phyloP scores from a whole-genome alignment of 495 filamentous ascomycete species.

The Xylaria sp. region DNA sequence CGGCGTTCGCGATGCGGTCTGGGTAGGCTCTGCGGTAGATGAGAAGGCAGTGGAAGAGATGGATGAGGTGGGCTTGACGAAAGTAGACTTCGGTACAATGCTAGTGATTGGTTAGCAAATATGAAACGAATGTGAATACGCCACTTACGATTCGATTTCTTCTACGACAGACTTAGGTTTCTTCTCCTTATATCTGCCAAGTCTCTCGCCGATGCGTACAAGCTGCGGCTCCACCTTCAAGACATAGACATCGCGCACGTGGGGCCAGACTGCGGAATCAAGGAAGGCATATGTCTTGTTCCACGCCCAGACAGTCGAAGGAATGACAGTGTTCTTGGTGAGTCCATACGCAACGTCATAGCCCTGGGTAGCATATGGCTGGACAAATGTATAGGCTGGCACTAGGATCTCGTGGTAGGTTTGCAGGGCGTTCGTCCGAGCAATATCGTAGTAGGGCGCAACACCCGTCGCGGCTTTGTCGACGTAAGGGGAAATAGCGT shows the following conservation, averaged over 20 bases:
- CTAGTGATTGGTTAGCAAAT: constrained; percentile 26
- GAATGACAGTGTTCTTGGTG: constrained; percentile 72
- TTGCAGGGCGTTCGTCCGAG: constrained; percentile 64
- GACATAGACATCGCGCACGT: constrained; percentile 77
- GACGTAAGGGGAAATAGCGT: constrained; percentile 75
- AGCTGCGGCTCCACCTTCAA: constrained; percentile 96
- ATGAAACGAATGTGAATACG: neutral
- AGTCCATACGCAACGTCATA: constrained; percentile 73
- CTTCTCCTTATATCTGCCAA: constrained; percentile 72
- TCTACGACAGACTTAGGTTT: constrained; percentile 28
- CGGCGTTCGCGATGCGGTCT: constrained; percentile 14
- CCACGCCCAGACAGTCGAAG: constrained; percentile 73
- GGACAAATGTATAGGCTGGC: constrained; percentile 73
- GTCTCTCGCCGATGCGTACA: constrained; percentile 85
- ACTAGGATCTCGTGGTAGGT: constrained; percentile 75
- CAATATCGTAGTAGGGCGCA: constrained; percentile 75
- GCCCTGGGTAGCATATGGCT: constrained; percentile 74
- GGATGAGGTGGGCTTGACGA: constrained; percentile 47
- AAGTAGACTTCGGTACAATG: constrained; percentile 34
- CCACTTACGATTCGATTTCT: constrained; percentile 35
- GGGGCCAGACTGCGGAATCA: constrained; percentile 78
- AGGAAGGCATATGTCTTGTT: constrained; percentile 70
- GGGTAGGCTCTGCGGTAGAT: constrained; percentile 10
- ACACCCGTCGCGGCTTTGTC: constrained; percentile 61
- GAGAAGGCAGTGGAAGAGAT: constrained; percentile 32